Evolutionary conservation across 163 green algal species (phyloP), one percentile per base, ranked within the genome.

Genomic region (Chloroidium sp.): DNA sequence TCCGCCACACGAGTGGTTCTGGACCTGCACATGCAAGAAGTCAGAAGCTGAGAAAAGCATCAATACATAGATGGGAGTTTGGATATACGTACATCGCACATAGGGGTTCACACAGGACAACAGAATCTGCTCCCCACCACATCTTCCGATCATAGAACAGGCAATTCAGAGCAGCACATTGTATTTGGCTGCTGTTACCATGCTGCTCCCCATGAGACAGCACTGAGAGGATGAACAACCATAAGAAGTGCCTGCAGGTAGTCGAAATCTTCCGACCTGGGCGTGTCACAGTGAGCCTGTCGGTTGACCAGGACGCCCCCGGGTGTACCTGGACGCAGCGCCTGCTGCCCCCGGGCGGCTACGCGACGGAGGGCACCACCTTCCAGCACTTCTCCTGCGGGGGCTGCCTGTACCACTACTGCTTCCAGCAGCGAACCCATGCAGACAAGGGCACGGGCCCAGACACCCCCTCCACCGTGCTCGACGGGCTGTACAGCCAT

Each of bases 181-280:
- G 36, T 36, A 36, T 36, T 36, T 36, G 36, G 36, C 36, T 36
- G 36, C 36, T 36, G 36, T 36, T 36, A 36, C 36, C 36, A 36
- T 36, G 36, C 36, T 36, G 36, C 36, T 36, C 36, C 36, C 36
- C 36, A 36, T 36, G 36, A 36, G 36, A 36, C 36, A 36, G 36
- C 36, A 36, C 36, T 36, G 36, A 36, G 36, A 36, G 36, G 36
- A 72, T 72, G 64, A 72, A 6, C 64, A 72, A 72, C 8, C 64
- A 10, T 6, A 6, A n/a, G 64, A 6, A 3, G 58, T 60, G 69
- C 76, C 57, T 13, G 61, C 76, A 80, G 76, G 87, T 93, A 6
- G 75, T 88, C 0, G 81, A 83, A 6, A 89, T 95, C 14, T 98
- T 98, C 82, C 79, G 83, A 67, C 93, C 94, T 0, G 85, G 81